Conservation (phyloP, 805 yeast genomes). For the Metschnikowia cubensis region DNA sequence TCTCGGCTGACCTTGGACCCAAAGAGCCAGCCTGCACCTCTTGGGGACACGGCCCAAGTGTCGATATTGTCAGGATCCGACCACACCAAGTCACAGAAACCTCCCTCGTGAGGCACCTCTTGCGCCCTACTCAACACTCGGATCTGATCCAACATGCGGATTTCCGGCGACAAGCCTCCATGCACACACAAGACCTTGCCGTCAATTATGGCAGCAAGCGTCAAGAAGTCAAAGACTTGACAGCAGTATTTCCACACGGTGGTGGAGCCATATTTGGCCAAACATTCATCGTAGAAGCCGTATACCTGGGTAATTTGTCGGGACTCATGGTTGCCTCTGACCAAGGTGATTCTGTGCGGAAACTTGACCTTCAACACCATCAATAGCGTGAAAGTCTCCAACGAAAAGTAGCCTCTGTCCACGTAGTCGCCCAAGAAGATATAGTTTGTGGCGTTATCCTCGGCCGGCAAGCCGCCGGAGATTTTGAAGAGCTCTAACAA, state of each 20-base stretch:
- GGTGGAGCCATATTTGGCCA: slow-evolving; percentile 88
- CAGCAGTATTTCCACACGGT: slow-evolving; percentile 97
- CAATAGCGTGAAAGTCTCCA: slow-evolving; percentile 88
- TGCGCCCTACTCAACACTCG: slow-evolving; percentile 93
- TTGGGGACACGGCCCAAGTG: slow-evolving; percentile 96
- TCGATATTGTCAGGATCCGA: slow-evolving; percentile 97
- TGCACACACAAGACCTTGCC: slow-evolving; percentile 93
- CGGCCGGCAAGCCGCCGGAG: slow-evolving; percentile 88
- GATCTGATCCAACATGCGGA: slow-evolving; percentile 94
- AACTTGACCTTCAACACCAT: slow-evolving; percentile 91
- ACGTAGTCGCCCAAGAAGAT: slow-evolving; percentile 94
- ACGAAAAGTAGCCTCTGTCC: slow-evolving; percentile 93
- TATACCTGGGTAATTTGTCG: slow-evolving; percentile 98
- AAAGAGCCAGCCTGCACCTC: slow-evolving; percentile 98
- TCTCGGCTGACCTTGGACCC: slow-evolving; percentile 93
- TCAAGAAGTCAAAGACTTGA: slow-evolving; percentile 90
- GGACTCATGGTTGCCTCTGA: slow-evolving; percentile 96
- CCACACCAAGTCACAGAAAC: slow-evolving; percentile 97
- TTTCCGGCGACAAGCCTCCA: slow-evolving; percentile 96
- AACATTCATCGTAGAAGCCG: slow-evolving; percentile 95
- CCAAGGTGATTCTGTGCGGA: slow-evolving; percentile 81
- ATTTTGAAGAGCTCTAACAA: slow-evolving; percentile 83
- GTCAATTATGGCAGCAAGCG: slow-evolving; percentile 93
- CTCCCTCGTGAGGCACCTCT: slow-evolving; percentile 99
- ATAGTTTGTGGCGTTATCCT: slow-evolving; percentile 59